Conservation (phyloP, 2,329 filamentous ascomycete species). For the Falciphora oryzae region DNA sequence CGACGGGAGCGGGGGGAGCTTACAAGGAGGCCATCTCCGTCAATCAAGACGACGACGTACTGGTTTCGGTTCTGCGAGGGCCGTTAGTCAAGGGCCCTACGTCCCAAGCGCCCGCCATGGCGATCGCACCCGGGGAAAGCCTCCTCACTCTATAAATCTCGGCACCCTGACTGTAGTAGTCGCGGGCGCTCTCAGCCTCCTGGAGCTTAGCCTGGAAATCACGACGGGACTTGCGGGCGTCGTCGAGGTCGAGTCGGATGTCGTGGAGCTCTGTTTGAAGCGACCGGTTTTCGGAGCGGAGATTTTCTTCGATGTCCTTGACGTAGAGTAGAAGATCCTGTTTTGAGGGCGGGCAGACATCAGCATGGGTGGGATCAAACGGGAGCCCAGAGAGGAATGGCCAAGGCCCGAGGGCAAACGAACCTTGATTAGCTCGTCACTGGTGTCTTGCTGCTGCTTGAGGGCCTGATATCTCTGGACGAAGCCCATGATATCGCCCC, state of each 20-base stretch:
- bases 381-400: no score
- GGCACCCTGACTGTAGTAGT: constrained; percentile 31
- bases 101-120: background rate
- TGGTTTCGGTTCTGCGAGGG: constrained; percentile 44
- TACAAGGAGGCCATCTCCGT: constrained; percentile 58
- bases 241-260: constrained; percentile 42
- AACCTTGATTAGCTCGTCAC: constrained; percentile 43
- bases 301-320: constrained; percentile 36
- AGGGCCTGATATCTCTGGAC: constrained; percentile 40
- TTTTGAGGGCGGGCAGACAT: background rate
- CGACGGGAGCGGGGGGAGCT: background rate
- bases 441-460: constrained; percentile 34
- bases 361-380: background rate
- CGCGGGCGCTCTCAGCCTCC: constrained; percentile 30
- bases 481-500: constrained; percentile 34
- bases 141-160: constrained; percentile 39
- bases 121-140: background rate
- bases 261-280: constrained; percentile 37
- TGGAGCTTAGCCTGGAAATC: constrained; percentile 44
- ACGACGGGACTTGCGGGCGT: constrained; percentile 41
- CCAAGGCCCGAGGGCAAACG: background rate
- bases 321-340: constrained; percentile 44
- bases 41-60: constrained; percentile 56
- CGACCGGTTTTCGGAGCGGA: constrained; percentile 37
- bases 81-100: background rate